Evolutionary conservation across 2,329 filamentous ascomycete species (phyloP).

Genomic region (Penicillium aurantiogriseum): DNA sequence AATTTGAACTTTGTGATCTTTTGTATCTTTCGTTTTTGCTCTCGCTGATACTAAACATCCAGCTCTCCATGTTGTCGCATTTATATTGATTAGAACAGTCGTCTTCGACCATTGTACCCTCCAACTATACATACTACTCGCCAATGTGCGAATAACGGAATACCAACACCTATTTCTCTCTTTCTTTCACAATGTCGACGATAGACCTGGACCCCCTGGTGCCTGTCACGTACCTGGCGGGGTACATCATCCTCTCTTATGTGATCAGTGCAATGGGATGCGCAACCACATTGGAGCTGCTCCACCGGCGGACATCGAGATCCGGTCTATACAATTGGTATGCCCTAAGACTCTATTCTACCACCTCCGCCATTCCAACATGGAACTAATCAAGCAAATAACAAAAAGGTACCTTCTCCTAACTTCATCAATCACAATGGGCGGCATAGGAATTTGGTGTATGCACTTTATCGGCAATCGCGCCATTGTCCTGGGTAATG

Average conservation of each 20-base stretch:
- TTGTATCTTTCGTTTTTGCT: neutral
- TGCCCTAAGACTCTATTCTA: conserved; percentile 13
- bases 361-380: neutral
- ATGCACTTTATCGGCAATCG: conserved; percentile 85
- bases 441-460: conserved; percentile 71
- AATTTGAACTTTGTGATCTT: neutral
- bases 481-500: conserved; percentile 68
- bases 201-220: conserved; percentile 9
- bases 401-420: conserved; percentile 58
- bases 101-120: neutral
- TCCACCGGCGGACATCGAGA: conserved; percentile 71
- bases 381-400: neutral
- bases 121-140: neutral
- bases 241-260: conserved; percentile 67
- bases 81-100: neutral
- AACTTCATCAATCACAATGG: conserved; percentile 68
- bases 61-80: neutral
- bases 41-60: neutral
- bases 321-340: conserved; percentile 70
- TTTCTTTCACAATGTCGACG: conserved; percentile 20
- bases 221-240: conserved; percentile 46
- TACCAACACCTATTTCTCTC: neutral
- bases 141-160: neutral
- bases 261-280: conserved; percentile 72
- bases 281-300: conserved; percentile 74